Evolutionary conservation across 202 grass and related monocot species (phyloP), one percentile per base, ranked within the genome.

Genomic region (Schoenoplectus tabernaemontani): DNA sequence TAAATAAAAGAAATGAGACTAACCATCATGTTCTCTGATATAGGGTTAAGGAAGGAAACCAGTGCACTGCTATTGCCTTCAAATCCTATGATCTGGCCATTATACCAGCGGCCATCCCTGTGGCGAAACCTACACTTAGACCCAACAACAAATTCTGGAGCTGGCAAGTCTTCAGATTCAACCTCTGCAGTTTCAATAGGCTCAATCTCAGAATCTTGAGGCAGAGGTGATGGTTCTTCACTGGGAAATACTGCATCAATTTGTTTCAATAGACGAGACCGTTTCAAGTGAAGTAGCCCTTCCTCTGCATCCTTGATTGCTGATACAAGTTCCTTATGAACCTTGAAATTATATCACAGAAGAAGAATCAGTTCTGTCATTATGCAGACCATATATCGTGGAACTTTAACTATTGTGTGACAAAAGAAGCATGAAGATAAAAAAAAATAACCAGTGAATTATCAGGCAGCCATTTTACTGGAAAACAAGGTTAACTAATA

Each of bases 101-200:
- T 94, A 81, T 98, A 98, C 95, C 95, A 98, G 13, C 91, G 91
- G 0, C 95, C 95, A 86, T 98, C 92, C 44, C 80, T 89, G 77
- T 94, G 88, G 59, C 91, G 87, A 76, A 98, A 98, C 85, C 95
- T 89, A 87, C 95, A 98, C 73, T 90, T 94, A 39, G 91, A 90
- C 64, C 95, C 91, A 64, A 92, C 50, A 34, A 54, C 81, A 87
- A 90, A 94, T 79, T 84, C 60, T 32, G 63, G 38, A n/a, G 59
- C 28, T 76, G 84, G 74, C 78, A 90, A 84, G 20, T 82, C 73
- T 89, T 94, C 87, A 53, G 86, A 36, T 67, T 89, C 81, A 77
- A 81, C 78, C 47, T 94, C 85, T 78, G 83, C 37, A 26, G 67
- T 74, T 59, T 89, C 78, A 50, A 86, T 61, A 47, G 87, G 63